Conservation (phyloP, 2,329 filamentous ascomycete species). For the Cladosporium sp. region DNA sequence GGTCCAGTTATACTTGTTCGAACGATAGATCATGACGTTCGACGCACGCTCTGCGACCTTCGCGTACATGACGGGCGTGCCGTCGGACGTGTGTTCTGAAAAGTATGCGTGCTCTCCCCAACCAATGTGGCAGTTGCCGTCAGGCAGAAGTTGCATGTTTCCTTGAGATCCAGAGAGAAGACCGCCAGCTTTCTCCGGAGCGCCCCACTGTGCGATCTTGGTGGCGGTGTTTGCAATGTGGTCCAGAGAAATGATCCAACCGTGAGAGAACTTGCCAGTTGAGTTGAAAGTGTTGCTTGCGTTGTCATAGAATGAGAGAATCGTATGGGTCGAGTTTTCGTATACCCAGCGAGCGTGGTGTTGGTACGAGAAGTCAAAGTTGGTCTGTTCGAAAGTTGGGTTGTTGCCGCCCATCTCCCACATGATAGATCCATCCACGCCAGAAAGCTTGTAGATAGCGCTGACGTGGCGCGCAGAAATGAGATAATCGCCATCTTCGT, state of each 20-base stretch:
- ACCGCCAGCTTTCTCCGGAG: slow-evolving; percentile 47
- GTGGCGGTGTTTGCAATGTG: slow-evolving; percentile 46
- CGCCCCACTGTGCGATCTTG: slow-evolving; percentile 49
- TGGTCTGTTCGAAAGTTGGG: slow-evolving; percentile 49
- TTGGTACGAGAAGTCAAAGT: slow-evolving; percentile 53
- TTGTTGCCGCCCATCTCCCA: slow-evolving; percentile 53
- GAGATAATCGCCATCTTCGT: slow-evolving; percentile 50
- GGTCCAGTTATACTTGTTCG: slow-evolving; percentile 56
- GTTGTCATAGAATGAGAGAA: slow-evolving; percentile 58
- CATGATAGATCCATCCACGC: slow-evolving; percentile 48
- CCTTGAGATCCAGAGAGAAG: slow-evolving; percentile 54
- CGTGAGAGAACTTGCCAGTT: slow-evolving; percentile 42
- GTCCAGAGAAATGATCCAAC: slow-evolving; percentile 50
- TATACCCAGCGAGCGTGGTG: slow-evolving; percentile 53
- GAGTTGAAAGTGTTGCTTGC: slow-evolving; percentile 50
- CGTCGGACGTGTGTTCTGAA: slow-evolving; percentile 49
- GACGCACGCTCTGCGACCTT: slow-evolving; percentile 45
- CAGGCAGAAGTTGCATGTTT: slow-evolving; percentile 55
- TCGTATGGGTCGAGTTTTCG: slow-evolving; percentile 48
- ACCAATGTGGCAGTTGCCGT: slow-evolving; percentile 56
- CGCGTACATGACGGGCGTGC: slow-evolving; percentile 54
- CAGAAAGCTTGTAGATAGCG: slow-evolving; percentile 51
- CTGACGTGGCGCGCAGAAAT: slow-evolving; percentile 50
- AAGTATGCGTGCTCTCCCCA: slow-evolving; percentile 53
- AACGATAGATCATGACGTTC: slow-evolving; percentile 55